Evolutionary conservation across 2,329 filamentous ascomycete species (phyloP).

Genomic region (Cytospora schulzeri): DNA sequence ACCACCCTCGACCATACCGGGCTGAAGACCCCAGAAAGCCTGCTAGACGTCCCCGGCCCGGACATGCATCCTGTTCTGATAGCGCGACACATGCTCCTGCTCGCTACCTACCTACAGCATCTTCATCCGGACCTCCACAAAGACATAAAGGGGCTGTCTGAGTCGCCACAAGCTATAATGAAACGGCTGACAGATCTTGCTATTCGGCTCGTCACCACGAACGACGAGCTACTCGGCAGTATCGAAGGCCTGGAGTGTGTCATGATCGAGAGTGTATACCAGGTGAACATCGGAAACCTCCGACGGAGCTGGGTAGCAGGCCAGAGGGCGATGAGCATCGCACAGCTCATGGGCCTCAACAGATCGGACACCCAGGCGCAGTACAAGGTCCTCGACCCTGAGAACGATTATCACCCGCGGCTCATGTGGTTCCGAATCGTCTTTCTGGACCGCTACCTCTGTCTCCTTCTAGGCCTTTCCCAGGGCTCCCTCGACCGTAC

Average conservation of each 20-base stretch:
- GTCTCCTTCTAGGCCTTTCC: neutral
- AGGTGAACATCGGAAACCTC: neutral
- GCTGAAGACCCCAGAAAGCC: neutral
- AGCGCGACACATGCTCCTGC: conserved; percentile 38
- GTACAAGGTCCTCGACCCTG: too few relatives aligned
- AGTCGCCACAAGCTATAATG: neutral
- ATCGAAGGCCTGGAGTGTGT: conserved; percentile 52
- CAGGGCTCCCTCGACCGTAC: neutral
- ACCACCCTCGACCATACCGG: neutral
- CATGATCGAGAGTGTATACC: conserved; percentile 47
- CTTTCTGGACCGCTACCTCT: neutral
- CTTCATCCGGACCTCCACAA: conserved; percentile 12
- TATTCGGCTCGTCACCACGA: conserved; percentile 43
- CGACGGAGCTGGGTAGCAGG: too few relatives aligned
- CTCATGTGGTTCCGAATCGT: conserved; percentile 1
- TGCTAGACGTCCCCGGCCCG: conserved; percentile 32
- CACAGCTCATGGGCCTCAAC: too few relatives aligned
- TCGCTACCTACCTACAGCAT: conserved; percentile 38
- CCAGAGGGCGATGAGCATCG: too few relatives aligned
- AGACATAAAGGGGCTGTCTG: conserved; percentile 25
- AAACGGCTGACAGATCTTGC: conserved; percentile 32
- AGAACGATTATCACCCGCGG: neutral
- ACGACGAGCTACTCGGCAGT: conserved; percentile 47
- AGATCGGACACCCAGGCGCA: neutral
- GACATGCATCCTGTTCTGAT: conserved; percentile 44